Evolutionary conservation across 2,329 filamentous ascomycete species (phyloP), one percentile per base, ranked within the genome.

Genomic region (Aureobasidium sp.): DNA sequence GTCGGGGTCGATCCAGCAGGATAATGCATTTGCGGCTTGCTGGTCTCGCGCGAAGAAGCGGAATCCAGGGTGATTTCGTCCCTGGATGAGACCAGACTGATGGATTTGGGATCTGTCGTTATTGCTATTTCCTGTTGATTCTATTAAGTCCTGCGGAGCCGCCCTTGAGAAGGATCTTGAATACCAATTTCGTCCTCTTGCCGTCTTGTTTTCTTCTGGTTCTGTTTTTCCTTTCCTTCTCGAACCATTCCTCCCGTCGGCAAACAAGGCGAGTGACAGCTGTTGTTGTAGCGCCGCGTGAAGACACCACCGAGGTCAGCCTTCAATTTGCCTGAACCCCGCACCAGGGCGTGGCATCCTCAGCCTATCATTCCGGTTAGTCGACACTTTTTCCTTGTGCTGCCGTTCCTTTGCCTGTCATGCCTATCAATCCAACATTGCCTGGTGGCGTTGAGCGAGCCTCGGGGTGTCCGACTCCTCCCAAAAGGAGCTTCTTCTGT

Each of bases 181-280:
- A 42, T 31, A 7, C n/a, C n/a, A 27, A 25, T 36, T 52, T 25
- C 29, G 25, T 44, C 17, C 34, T 56, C 44, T 39, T 17, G 12
- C 44, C 29, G 45, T 44, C 25, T 57, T 22, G 25, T 45, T 34
- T 4, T 45, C 41, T 20, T 41, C 37, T 29, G 44, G n/a, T 12
- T 44, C 25, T 58, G 55, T 47, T 5, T 47, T 58, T 48, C 6
- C 42, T 59, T 48, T 48, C 29, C 47, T 39, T 48, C 44, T 48
- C 20, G 29, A 59, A 41, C 48, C 44, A 48, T 51, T 51, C 44
- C 45, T 51, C 44, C 57, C 17, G 44, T 51, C 57, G 44, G 42
- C 55, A 58, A 58, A 37, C 42, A 58, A 58, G 53, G 53, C 53
- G 39, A 48, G 55, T 48, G 55, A 58, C 55, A 58, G 55, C 55